Percentiles rank a stretch among this genome's conserved stretches.
These are phyloP conservation scores for Paxillus involutus DNA, from an alignment of 768 basidiomycete genomes.

Conservation along the genomic window DNA sequence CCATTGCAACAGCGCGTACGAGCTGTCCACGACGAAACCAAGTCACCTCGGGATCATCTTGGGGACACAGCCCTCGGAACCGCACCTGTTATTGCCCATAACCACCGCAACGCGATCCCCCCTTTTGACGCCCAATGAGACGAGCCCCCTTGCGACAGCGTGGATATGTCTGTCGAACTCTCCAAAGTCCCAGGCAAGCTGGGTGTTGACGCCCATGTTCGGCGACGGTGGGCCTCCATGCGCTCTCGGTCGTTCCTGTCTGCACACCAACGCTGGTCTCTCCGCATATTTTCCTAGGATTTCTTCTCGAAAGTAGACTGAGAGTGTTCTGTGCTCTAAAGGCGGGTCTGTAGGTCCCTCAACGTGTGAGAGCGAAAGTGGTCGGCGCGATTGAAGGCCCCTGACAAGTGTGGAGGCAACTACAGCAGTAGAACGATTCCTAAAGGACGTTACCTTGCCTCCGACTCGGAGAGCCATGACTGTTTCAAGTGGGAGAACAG, in stretches of 20 bases:
- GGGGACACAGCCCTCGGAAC: not conserved
- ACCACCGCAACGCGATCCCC: slow-evolving; percentile 79
- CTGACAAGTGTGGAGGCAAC: slow-evolving; percentile 5
- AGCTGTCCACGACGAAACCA: slow-evolving; percentile 38
- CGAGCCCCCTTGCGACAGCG: slow-evolving; percentile 68
- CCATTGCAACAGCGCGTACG: slow-evolving; percentile 84
- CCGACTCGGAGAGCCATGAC: slow-evolving; percentile 7
- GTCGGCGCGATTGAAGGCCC: slow-evolving; percentile 15
- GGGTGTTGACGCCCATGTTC: slow-evolving; percentile 47
- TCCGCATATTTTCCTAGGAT: slow-evolving; percentile 49
- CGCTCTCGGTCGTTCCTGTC: slow-evolving; percentile 52
- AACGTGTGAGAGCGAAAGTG: slow-evolving; percentile 51
- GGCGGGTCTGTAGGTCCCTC: slow-evolving; percentile 58
- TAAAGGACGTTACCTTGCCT: not conserved
- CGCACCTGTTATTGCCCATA: slow-evolving; percentile 85
- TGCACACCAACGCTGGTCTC: slow-evolving; percentile 65
- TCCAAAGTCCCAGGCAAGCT: slow-evolving; percentile 71
- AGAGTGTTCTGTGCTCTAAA: slow-evolving; percentile 54
- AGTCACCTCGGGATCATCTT: not conserved
- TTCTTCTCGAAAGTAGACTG: slow-evolving; percentile 58
- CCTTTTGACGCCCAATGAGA: slow-evolving; percentile 66
- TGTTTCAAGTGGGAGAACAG: too few relatives aligned
- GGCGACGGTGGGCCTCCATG: slow-evolving; percentile 61
- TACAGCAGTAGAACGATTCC: not conserved
- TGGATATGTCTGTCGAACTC: slow-evolving; percentile 68